Evolutionary conservation across 257 asterid genomes (phyloP).

Genomic region (Jacaranda mimosifolia): DNA sequence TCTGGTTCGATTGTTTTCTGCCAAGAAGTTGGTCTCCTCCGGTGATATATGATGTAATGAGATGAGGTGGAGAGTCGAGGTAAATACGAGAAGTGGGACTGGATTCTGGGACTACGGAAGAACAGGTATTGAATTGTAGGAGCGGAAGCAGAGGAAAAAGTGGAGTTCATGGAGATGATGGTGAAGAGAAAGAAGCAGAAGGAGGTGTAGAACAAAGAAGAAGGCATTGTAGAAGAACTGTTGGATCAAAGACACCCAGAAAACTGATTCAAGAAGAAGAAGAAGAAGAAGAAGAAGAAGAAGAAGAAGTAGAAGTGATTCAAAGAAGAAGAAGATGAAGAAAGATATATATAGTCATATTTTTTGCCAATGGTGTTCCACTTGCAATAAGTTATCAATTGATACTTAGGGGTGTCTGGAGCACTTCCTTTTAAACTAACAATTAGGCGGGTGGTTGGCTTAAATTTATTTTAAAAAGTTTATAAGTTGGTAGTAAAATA

Average conservation of each 20-base stretch:
- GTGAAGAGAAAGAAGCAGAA: slow-evolving; percentile 39
- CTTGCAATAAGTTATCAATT: background rate
- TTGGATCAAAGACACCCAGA: background rate
- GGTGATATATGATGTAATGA: slow-evolving; percentile 24
- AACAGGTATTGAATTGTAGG: slow-evolving; percentile 51
- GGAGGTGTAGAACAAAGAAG: slow-evolving; percentile 29
- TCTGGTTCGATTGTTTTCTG: background rate
- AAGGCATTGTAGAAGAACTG: slow-evolving; percentile 4
- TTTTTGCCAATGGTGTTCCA: background rate
- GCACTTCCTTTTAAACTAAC: no score
- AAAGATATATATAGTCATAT: background rate
- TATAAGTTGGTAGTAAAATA: no score
- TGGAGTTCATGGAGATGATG: slow-evolving; percentile 4
- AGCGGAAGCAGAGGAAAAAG: slow-evolving; percentile 15
- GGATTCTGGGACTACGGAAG: slow-evolving; percentile 52
- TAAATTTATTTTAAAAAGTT: no score
- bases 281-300: slow-evolving; percentile 35
- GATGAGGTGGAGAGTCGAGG: background rate
- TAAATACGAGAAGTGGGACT: slow-evolving; percentile 14
- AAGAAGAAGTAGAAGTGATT: no score
- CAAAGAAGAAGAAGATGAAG: background rate
- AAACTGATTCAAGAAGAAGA: background rate
- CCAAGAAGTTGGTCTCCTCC: slow-evolving; percentile 40
- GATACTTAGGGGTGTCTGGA: no score
- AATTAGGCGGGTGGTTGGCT: no score